Base-by-base conservation (phyloP, 345 rosid species). In the Garcia nutans region DNA sequence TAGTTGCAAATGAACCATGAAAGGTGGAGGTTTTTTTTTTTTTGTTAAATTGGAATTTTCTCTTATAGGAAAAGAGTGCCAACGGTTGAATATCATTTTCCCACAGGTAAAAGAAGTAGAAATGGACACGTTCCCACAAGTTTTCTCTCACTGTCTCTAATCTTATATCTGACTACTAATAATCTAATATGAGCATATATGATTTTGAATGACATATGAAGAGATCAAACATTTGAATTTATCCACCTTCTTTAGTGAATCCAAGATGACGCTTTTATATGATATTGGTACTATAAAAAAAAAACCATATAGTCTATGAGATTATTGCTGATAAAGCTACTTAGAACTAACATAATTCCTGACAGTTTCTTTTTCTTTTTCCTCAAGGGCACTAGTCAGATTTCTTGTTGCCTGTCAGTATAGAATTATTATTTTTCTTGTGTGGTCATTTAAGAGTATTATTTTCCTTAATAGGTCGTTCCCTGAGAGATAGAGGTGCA, bases 241-340 rank as follows among this genome's bases (percentile, higher is more conserved):
- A 15, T 28, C n/a, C 22, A 1, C 60, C 6, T 56, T 56, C 20
- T 56, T 3, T 17, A 56, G 60, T 61, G 6, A 15, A 61, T 61
- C 42, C 50, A 17, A 37, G 49, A 20, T 15, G 47, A 42, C 26
- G 8, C 49, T 6, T 19, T 65, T 10, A 41, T 37, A 4, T 41
- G 10, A 37, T 65, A 24, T 41, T 44, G 45, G 68, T 22, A 65
- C 47, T 2, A 41, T 65, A n/a, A 10, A 19, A 41, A 65, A 37
- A 12, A 50, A 15, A 65, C 12, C 45, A 10, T 47, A 58, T 49
- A 26, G 12, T 65, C 50, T 37, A 49, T 68, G 20, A 16, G 4
- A 50, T 50, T 50, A 23, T 50, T 68, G 42, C 33, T 24, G 19
- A 68, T 17, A 49, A 70, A 70, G 37, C 61, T 65, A 65, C 49